These are phyloP conservation scores for Vanderwaltozyma tropicalis DNA, from an alignment of 805 yeast genomes.

Conservation along the genomic window DNA sequence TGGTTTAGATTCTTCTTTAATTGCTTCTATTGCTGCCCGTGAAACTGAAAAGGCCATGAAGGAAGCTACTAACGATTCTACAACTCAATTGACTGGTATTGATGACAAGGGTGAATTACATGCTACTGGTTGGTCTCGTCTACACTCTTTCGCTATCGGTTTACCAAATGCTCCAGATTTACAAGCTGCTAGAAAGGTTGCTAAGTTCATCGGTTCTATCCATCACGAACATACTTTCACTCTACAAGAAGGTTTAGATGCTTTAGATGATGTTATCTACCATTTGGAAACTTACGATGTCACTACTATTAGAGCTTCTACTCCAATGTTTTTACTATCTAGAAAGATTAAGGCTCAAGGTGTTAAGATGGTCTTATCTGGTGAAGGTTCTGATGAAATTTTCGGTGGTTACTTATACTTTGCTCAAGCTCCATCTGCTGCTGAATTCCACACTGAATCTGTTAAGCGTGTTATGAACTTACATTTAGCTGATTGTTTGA, in stretches of 20 bases:
- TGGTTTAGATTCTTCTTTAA: conserved; percentile 92
- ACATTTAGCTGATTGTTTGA: conserved; percentile 91
- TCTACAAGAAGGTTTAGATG: conserved; percentile 91
- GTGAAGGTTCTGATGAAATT: conserved; percentile 98
- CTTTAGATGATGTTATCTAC: conserved; percentile 85
- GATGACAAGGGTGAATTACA: conserved; percentile 81
- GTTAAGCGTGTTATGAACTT: conserved; percentile 94
- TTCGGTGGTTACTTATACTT: conserved; percentile 98
- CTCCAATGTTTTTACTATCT: conserved; percentile 94
- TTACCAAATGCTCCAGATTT: conserved; percentile 97
- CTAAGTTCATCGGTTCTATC: conserved; percentile 87
- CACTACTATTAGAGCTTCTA: conserved; percentile 96
- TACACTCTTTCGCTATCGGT: conserved; percentile 96
- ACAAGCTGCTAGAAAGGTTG: conserved; percentile 92
- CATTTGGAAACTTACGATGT: conserved; percentile 97
- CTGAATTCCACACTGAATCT: conserved; percentile 91
- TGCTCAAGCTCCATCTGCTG: conserved; percentile 89
- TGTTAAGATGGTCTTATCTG: conserved; percentile 97
- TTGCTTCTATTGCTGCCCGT: conserved; percentile 94
- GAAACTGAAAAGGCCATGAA: conserved; percentile 65
- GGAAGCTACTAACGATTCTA: not conserved
- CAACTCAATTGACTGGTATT: conserved; percentile 71
- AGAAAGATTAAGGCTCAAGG: conserved; percentile 99
- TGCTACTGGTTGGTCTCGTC: conserved; percentile 62
- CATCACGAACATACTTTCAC: conserved; percentile 99